Percentiles rank a stretch among this genome's conserved stretches.
Conservation (phyloP, 1,284 basidiomycete genomes). For the Trichosporon sp. region DNA sequence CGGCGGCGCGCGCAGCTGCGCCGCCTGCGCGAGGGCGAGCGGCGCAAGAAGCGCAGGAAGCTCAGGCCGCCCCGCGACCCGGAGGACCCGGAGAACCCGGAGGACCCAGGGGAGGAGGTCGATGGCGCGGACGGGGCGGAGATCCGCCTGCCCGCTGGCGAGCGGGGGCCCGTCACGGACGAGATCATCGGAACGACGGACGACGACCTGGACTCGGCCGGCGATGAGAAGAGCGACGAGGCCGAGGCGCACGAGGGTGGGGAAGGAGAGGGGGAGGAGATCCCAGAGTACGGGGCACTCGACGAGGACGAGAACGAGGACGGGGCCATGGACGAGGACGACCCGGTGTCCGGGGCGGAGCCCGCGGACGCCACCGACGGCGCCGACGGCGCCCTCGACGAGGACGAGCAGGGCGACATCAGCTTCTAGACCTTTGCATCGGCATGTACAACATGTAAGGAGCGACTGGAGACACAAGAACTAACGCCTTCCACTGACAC, state of each 20-base stretch:
- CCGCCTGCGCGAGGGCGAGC: background rate
- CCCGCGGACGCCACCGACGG: too few species aligned
- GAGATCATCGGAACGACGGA: background rate
- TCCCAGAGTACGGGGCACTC: background rate
- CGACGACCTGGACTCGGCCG: background rate
- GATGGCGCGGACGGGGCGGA: background rate
- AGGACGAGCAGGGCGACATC: background rate
- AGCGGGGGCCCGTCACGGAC: background rate
- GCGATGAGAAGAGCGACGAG: background rate
- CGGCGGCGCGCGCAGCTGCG: background rate
- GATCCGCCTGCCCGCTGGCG: background rate
- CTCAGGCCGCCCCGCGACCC: background rate
- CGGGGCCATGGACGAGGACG: background rate
- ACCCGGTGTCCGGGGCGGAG: too few species aligned
- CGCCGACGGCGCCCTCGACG: background rate
- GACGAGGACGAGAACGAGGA: background rate
- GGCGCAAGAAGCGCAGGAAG: background rate
- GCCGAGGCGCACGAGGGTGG: too few species aligned
- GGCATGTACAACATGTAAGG: background rate
- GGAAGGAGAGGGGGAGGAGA: background rate
- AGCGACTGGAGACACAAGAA: background rate
- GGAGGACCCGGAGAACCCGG: too few species aligned
- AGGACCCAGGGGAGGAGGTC: background rate
- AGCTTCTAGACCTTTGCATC: background rate
- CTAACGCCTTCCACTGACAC: background rate